phyloP scores from a whole-genome alignment of 169 alveolate genomes.

The Plasmodium vinckei region DNA sequence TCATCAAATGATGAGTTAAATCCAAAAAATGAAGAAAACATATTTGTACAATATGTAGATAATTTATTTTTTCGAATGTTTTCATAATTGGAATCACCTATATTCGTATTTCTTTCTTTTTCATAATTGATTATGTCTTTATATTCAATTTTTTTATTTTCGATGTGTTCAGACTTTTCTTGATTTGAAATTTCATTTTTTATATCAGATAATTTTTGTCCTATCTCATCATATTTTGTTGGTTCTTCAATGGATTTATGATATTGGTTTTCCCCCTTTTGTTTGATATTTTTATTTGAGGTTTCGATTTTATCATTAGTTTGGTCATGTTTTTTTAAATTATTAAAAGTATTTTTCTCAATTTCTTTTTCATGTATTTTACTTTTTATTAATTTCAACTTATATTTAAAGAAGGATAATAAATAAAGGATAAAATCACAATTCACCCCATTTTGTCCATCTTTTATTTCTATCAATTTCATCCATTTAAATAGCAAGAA shows the following conservation, averaged over 20 bases:
- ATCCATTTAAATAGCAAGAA: slow-evolving; percentile 57
- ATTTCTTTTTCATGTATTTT: slow-evolving; percentile 40
- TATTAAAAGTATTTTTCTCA: not conserved
- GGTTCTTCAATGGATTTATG: not conserved
- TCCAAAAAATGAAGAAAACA: slow-evolving; percentile 63
- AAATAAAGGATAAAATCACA: slow-evolving; percentile 70
- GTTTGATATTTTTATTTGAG: not conserved
- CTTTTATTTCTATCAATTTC: slow-evolving; percentile 55
- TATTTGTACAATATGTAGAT: slow-evolving; percentile 40
- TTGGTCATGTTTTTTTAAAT: not conserved
- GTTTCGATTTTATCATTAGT: not conserved
- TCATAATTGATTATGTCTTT: not conserved
- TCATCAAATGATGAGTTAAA: slow-evolving; percentile 66
- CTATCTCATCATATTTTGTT: not conserved
- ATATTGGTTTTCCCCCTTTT: not conserved
- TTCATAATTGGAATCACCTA: not conserved
- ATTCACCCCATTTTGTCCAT: slow-evolving; percentile 12
- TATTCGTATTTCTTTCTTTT: not conserved
- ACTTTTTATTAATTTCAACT: slow-evolving; percentile 15
- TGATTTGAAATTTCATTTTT: not conserved
- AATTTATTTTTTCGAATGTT: slow-evolving; percentile 26
- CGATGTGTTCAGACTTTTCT: not conserved
- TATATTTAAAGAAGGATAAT: slow-evolving; percentile 50
- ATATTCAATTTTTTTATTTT: not conserved
- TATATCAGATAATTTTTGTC: not conserved